Conservation (phyloP, 345 rosid genomes). For the Turnera subulata region DNA sequence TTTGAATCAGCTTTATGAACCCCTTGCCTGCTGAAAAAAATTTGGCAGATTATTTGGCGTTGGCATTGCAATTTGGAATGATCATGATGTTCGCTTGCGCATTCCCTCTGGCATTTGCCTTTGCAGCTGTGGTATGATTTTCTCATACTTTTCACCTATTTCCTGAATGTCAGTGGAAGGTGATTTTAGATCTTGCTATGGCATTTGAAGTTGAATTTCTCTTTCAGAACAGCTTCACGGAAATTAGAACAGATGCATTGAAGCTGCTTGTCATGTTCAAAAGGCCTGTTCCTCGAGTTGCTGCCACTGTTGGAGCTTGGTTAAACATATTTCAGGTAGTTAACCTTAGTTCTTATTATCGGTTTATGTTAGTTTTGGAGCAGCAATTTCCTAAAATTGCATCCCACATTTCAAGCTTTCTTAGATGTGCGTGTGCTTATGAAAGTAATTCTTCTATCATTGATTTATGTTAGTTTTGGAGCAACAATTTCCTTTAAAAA, state of each 20-base stretch:
- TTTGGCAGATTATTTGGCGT: slow-evolving; percentile 69
- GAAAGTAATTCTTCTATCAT: too few species aligned
- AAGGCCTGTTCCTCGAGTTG: slow-evolving; percentile 81
- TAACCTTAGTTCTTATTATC: neutral
- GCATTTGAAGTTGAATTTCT: slow-evolving; percentile 17
- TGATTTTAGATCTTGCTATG: slow-evolving; percentile 2
- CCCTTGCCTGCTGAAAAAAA: slow-evolving; percentile 8
- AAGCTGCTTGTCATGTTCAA: slow-evolving; percentile 66
- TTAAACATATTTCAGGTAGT: slow-evolving; percentile 87
- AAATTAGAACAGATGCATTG: slow-evolving; percentile 82
- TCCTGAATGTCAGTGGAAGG: neutral
- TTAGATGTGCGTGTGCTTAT: too few species aligned
- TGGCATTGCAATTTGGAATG: slow-evolving; percentile 92
- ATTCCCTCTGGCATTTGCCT: slow-evolving; percentile 78
- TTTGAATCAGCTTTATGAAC: too few species aligned
- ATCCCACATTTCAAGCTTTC: too few species aligned
- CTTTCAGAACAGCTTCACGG: slow-evolving; percentile 66
- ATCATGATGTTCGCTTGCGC: slow-evolving; percentile 99
- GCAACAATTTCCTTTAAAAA: too few species aligned
- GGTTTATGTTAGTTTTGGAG: too few species aligned
- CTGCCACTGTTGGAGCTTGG: slow-evolving; percentile 94
- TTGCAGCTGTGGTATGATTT: slow-evolving; percentile 58
- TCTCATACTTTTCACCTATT: slow-evolving; percentile 3
- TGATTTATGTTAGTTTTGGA: too few species aligned
- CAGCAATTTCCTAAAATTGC: too few species aligned